phyloP scores from a whole-genome alignment of 2,329 filamentous ascomycete species.

The Fusarium fracticaudum region DNA sequence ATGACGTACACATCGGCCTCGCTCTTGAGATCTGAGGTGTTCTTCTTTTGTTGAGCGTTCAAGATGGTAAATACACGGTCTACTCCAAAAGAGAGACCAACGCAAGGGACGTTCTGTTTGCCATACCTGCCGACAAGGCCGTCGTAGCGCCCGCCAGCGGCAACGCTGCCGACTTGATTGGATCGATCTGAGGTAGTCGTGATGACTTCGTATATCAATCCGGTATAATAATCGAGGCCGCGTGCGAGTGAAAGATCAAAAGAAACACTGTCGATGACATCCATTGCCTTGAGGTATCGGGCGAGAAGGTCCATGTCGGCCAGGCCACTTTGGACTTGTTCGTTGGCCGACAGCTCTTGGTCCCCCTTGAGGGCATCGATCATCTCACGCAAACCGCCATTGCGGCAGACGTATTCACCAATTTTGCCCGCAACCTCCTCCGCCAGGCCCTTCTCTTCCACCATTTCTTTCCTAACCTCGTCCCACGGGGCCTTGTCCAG shows the following conservation, averaged over 20 bases:
- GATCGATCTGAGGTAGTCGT: not conserved
- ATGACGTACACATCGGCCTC: not conserved
- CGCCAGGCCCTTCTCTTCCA: not conserved
- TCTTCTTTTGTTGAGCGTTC: not conserved
- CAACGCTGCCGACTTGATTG: not conserved
- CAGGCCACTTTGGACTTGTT: not conserved
- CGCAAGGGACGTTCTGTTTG: not conserved
- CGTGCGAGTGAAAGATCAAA: not conserved
- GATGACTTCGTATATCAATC: not conserved
- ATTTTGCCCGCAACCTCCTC: not conserved
- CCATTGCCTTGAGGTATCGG: not conserved
- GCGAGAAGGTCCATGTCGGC: not conserved
- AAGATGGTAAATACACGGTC: not conserved
- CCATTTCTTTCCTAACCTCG: not conserved
- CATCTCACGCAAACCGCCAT: not conserved
- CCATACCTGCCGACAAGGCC: not conserved
- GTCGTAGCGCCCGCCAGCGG: not conserved
- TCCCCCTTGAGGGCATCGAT: not conserved
- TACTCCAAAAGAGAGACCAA: not conserved
- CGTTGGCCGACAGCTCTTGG: not conserved
- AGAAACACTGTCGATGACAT: not conserved
- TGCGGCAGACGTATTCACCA: not conserved
- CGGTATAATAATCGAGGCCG: not conserved
- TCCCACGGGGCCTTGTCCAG: not conserved
- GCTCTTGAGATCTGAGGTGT: not conserved